Evolutionary conservation across 2,329 filamentous ascomycete species (phyloP).

Genomic region (Basipetospora chlamydospora): DNA sequence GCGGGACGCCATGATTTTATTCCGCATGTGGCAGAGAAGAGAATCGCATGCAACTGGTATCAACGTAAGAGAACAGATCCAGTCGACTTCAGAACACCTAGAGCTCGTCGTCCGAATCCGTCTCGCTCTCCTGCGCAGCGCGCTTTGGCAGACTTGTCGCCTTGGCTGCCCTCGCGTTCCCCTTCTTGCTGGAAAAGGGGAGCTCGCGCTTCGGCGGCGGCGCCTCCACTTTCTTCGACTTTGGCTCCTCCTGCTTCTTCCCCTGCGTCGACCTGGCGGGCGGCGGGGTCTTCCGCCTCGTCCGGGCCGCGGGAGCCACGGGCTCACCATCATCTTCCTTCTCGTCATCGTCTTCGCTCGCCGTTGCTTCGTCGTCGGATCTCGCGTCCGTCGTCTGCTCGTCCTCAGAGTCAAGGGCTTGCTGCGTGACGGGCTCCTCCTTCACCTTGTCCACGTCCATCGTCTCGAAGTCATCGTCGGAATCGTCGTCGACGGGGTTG

Average conservation of each 20-base stretch:
- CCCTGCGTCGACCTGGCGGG: not conserved
- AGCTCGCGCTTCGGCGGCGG: conserved; percentile 26
- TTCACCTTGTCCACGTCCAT: conserved; percentile 33
- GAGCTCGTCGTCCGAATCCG: conserved; percentile 42
- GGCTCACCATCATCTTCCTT: no score
- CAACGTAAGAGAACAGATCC: not conserved
- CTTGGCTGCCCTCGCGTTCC: conserved; percentile 9
- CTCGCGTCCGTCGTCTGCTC: conserved; percentile 23
- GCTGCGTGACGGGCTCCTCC: conserved; percentile 7
- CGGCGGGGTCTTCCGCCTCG: conserved; percentile 9
- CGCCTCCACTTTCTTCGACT: conserved; percentile 11
- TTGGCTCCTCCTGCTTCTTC: conserved; percentile 5
- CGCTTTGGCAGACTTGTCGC: conserved; percentile 14
- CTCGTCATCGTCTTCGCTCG: conserved; percentile 25
- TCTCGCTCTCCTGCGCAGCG: conserved; percentile 25
- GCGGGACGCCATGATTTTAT: no score
- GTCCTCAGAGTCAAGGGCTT: conserved; percentile 19
- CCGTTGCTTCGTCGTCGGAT: conserved; percentile 24
- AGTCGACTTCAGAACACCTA: conserved; percentile 14
- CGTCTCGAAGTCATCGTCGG: conserved; percentile 30
- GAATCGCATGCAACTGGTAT: no score
- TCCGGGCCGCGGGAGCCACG: not conserved
- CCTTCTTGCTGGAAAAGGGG: conserved; percentile 29
- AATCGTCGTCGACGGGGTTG: conserved; percentile 22
- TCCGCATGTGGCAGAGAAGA: no score